Base-by-base conservation (phyloP, 2,329 filamentous ascomycete genomes). In the Monilinia vaccinii-corymbosi region DNA sequence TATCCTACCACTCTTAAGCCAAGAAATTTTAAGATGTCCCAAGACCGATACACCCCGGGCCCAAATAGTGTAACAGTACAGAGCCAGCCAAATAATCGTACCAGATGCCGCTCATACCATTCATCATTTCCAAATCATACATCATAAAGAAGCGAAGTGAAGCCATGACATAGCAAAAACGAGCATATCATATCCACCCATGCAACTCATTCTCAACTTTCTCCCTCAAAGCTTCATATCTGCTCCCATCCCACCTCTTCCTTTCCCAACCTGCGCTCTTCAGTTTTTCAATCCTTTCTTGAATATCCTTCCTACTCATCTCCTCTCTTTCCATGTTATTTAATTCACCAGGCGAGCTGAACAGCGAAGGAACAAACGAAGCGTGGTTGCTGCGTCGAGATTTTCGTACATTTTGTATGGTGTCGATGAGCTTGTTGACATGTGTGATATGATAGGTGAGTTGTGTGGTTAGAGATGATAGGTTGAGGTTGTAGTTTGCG, bases 221-320 rank as follows among this genome's bases (percentile, higher is more conserved):
- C 52, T 70, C 65, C 48, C 68, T 69, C 31, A 71, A 60, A n/a
- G 55, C 44, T 45, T 62, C 53, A 62, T 69, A 71, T 40, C 66
- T 61, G 36, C 57, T 56, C 0, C 58, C 60, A 61, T 69, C 62
- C 52, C 69, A 71, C 6, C 69, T 58, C 48, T 65, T 60, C 42
- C 65, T 66, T 21, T 57, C 58, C 66, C 65, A 69, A 1, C 66
- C 65, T 3, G 25, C 32, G 31, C 62, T 64, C 50, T 58, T 67
- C 42, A 68, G 42, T 34, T 61, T 62, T 31, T 60, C 50, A 28
- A 68, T 67, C 13, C 67, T 42, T 23, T 62, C 61, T 47, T 48
- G 48, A 3, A 62, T 44, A 1, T 46, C 65, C 8, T 38, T 34
- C 32, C 40, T 45, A 23, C 31, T 36, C 16, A 36, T 18, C 18